Evolutionary conservation across 257 asterid species (phyloP).

Genomic region (Thymus quinquecostatus): DNA sequence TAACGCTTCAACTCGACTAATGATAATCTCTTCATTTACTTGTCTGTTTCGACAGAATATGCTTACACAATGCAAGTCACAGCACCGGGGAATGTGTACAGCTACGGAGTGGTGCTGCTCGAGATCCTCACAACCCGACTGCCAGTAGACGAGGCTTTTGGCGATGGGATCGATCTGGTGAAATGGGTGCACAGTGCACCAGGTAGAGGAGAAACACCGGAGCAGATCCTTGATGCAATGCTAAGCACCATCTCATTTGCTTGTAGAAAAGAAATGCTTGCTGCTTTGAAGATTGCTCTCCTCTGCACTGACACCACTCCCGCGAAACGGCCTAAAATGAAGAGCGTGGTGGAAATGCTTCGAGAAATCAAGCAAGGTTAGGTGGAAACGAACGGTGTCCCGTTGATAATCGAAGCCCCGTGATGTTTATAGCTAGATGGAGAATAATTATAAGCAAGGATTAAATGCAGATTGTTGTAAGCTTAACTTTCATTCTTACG

Average conservation of each 20-base stretch:
- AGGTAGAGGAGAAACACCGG: slow-evolving; percentile 91
- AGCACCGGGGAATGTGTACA: slow-evolving; percentile 94
- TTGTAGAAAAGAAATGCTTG: slow-evolving; percentile 97
- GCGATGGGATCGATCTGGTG: slow-evolving; percentile 96
- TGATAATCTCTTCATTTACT: background rate
- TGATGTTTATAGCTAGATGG: slow-evolving; percentile 28
- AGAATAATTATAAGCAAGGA: slow-evolving; percentile 14
- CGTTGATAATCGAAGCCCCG: slow-evolving; percentile 9
- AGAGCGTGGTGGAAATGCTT: slow-evolving; percentile 92
- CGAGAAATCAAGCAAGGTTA: slow-evolving; percentile 56
- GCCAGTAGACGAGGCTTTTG: slow-evolving; percentile 94
- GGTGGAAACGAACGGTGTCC: background rate
- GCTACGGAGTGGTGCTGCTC: slow-evolving; percentile 92
- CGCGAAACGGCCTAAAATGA: slow-evolving; percentile 95
- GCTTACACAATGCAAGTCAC: slow-evolving; percentile 99
- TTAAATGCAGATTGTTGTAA: slow-evolving; percentile 23
- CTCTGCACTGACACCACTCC: slow-evolving; percentile 88
- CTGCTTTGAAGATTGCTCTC: slow-evolving; percentile 79
- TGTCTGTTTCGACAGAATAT: slow-evolving; percentile 55
- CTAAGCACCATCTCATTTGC: slow-evolving; percentile 87
- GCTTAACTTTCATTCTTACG: background rate
- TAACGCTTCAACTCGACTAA: background rate
- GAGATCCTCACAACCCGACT: slow-evolving; percentile 83
- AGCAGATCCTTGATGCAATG: slow-evolving; percentile 92
- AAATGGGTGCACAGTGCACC: slow-evolving; percentile 97